Evolutionary conservation across 2,329 filamentous ascomycete species (phyloP).

Genomic region (Penicillium sp.): DNA sequence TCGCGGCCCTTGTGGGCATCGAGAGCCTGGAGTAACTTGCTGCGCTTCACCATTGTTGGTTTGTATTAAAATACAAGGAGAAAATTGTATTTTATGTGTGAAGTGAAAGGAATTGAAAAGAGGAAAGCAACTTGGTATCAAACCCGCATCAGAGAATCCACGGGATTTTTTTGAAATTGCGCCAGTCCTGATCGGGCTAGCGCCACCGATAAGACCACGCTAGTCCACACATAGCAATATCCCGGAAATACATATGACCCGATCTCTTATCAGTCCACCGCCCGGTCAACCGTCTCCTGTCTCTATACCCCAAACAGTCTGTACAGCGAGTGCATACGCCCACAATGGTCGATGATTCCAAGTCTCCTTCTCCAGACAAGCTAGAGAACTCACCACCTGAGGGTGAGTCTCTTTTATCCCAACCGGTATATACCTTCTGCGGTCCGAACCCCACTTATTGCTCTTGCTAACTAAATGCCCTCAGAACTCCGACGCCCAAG

Average conservation of each 20-base stretch:
- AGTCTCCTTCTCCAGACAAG: conserved; percentile 15
- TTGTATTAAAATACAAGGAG: conserved; percentile 5
- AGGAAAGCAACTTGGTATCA: conserved; percentile 11
- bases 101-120: conserved; percentile 5
- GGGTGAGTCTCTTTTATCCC: conserved; percentile 19
- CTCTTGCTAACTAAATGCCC: conserved; percentile 6
- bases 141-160: conserved; percentile 17
- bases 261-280: conserved; percentile 16
- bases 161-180: conserved; percentile 30
- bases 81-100: conserved; percentile 7
- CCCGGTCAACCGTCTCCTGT: not conserved
- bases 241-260: conserved; percentile 22
- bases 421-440: conserved; percentile 14
- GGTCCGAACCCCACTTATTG: not conserved
- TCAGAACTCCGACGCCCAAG: conserved; percentile 28
- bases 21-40: conserved; percentile 52
- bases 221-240: conserved; percentile 11
- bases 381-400: conserved; percentile 8
- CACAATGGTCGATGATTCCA: conserved; percentile 20
- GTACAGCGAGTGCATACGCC: not conserved
- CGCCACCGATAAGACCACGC: conserved; percentile 16
- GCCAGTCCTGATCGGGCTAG: conserved; percentile 20
- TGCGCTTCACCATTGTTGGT: conserved; percentile 44
- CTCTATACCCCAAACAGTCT: not conserved
- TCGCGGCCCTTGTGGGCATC: conserved; percentile 55